These are phyloP conservation scores for Endothia cerciana DNA, from an alignment of 2,329 filamentous ascomycete genomes.

Conservation along the genomic window DNA sequence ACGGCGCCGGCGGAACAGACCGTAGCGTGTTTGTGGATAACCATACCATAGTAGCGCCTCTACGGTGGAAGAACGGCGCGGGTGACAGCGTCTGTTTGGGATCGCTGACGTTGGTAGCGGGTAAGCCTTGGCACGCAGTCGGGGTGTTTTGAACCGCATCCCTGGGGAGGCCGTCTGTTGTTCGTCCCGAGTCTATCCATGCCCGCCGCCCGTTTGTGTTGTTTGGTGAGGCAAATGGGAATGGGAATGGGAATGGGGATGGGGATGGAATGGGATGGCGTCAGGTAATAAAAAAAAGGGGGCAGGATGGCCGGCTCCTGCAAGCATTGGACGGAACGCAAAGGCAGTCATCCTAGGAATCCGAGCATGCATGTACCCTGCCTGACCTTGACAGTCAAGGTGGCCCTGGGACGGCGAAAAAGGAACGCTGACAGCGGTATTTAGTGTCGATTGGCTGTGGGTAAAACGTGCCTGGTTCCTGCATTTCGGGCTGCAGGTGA, in stretches of 20 bases:
- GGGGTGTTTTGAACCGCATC: neutral
- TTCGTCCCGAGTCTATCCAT: neutral
- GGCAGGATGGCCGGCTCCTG: neutral
- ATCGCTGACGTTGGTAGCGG: slow-evolving; percentile 5
- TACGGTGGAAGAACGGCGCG: neutral
- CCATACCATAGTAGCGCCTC: neutral
- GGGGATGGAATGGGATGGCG: neutral
- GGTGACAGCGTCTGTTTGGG: neutral
- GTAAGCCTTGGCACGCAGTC: neutral
- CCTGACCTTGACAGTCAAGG: no score
- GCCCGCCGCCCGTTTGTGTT: neutral
- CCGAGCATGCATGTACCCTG: no score
- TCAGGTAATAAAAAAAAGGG: neutral
- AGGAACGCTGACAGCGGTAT: neutral
- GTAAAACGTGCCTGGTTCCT: slow-evolving; percentile 24
- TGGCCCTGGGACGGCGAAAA: neutral
- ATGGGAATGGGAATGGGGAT: neutral
- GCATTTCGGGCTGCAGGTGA: slow-evolving; percentile 14
- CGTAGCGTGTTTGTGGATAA: neutral
- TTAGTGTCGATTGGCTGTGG: slow-evolving; percentile 16
- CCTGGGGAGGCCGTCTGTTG: neutral
- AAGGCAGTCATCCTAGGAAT: neutral
- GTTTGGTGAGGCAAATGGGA: neutral
- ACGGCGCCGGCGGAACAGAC: slow-evolving; percentile 8
- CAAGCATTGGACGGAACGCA: slow-evolving; percentile 2